phyloP scores from a whole-genome alignment of 345 rosid species.

The Lepidium africanum region DNA sequence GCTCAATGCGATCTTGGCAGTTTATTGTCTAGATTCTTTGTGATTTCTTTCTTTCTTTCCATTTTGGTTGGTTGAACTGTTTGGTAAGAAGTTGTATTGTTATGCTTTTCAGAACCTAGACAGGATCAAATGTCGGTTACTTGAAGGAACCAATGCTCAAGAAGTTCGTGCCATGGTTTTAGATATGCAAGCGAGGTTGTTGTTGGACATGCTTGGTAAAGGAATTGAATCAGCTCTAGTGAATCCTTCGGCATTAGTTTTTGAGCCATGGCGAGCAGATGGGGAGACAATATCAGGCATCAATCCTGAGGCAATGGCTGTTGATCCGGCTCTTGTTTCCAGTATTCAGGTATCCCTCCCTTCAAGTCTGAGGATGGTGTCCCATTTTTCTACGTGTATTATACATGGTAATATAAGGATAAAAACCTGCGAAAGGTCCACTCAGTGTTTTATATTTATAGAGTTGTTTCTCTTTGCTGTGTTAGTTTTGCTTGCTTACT shows the following conservation, averaged over 20 bases:
- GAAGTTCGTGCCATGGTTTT: constrained; percentile 99
- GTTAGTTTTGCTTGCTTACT: constrained; percentile 7
- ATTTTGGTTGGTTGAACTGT: not conserved
- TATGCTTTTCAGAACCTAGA: constrained; percentile 73
- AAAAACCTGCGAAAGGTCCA: not conserved
- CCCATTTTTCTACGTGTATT: not conserved
- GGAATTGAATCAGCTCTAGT: constrained; percentile 96
- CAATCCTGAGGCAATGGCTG: constrained; percentile 92
- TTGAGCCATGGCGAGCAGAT: constrained; percentile 87
- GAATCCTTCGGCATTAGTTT: constrained; percentile 81
- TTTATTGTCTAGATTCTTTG: constrained; percentile 2
- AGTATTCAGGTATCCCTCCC: constrained; percentile 62
- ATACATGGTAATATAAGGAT: not conserved
- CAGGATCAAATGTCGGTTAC: constrained; percentile 90
- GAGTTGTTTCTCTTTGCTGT: not conserved
- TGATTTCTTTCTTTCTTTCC: not conserved
- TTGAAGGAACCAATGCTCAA: constrained; percentile 98
- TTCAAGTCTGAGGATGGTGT: not conserved
- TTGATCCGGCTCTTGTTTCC: constrained; percentile 80
- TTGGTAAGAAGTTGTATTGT: constrained; percentile 15
- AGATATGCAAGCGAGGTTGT: constrained; percentile 97
- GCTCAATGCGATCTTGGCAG: not conserved
- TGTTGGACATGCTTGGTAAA: constrained; percentile 97
- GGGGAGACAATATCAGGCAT: constrained; percentile 62
- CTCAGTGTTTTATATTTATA: not conserved